These are phyloP conservation scores for Simplicillium sp. DNA, from an alignment of 2,329 filamentous ascomycete genomes.

Conservation along the genomic window DNA sequence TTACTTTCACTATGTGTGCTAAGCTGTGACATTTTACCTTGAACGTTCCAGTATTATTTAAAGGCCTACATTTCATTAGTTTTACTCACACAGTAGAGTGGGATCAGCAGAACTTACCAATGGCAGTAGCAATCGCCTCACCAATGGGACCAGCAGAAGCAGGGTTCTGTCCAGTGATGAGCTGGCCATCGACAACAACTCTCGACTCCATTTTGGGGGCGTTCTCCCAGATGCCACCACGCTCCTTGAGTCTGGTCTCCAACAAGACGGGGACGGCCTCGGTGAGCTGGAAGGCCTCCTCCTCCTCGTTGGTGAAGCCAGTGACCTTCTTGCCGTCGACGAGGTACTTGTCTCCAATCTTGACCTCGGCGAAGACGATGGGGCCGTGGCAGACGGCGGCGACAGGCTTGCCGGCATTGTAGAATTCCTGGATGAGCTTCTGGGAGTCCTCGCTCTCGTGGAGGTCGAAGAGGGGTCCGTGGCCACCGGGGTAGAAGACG, in stretches of 20 bases:
- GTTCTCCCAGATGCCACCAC: conserved; percentile 47
- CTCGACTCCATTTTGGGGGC: conserved; percentile 37
- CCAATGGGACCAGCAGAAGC: conserved; percentile 40
- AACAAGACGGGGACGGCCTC: conserved; percentile 50
- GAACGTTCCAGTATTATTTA: too few species aligned
- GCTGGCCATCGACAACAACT: conserved; percentile 38
- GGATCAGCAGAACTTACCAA: conserved; percentile 15
- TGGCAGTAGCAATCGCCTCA: conserved; percentile 38
- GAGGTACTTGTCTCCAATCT: conserved; percentile 40
- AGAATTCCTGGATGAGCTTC: conserved; percentile 53
- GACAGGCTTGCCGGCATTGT: conserved; percentile 49
- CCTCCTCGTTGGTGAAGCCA: conserved; percentile 52
- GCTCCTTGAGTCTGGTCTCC: conserved; percentile 43
- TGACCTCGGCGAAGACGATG: conserved; percentile 50
- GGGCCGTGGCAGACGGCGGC: conserved; percentile 63
- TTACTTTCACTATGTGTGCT: too few species aligned
- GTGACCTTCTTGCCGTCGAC: conserved; percentile 49
- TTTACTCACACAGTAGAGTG: too few species aligned
- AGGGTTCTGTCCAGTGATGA: conserved; percentile 52
- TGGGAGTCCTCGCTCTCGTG: conserved; percentile 45
- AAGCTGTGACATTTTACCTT: too few species aligned
- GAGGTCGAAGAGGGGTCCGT: conserved; percentile 61
- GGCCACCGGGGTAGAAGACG: conserved; percentile 46
- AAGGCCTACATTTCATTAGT: too few species aligned
- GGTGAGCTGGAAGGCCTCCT: conserved; percentile 34